phyloP scores from a whole-genome alignment of 1,284 basidiomycete species.

The Athelia psychrophila region DNA sequence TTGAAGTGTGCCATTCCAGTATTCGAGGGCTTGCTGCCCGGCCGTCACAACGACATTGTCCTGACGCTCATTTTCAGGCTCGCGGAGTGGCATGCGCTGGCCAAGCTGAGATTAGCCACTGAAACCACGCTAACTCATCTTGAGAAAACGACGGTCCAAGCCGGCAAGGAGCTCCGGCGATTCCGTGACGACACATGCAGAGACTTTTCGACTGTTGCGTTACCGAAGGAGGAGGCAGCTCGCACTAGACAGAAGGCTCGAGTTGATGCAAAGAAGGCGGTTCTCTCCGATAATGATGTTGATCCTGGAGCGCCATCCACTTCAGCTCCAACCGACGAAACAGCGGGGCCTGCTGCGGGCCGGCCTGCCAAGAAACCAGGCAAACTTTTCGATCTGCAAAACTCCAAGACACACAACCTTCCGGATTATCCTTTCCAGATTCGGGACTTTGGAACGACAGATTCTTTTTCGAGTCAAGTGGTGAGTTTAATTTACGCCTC shows the following conservation, averaged over 20 bases:
- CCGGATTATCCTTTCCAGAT: too few species aligned
- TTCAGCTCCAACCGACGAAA: constrained; percentile 12
- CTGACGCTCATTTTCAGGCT: constrained; percentile 19
- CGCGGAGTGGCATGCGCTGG: constrained; percentile 20
- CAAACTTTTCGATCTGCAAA: background rate
- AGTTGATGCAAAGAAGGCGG: background rate
- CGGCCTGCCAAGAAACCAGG: background rate
- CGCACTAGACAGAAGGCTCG: constrained; percentile 6
- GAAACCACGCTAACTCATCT: constrained; percentile 13
- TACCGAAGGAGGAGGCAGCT: constrained; percentile 15
- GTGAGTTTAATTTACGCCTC: too few species aligned
- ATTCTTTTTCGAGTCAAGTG: too few species aligned
- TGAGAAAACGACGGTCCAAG: constrained; percentile 5
- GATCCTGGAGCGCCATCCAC: constrained; percentile 10
- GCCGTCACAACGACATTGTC: constrained; percentile 15
- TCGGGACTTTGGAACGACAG: too few species aligned
- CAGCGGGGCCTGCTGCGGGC: constrained; percentile 2
- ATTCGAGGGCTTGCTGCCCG: constrained; percentile 20
- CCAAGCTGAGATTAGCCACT: constrained; percentile 19
- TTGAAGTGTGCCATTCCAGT: background rate
- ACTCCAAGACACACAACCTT: too few species aligned
- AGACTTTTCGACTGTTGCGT: constrained; percentile 17
- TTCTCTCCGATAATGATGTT: constrained; percentile 4
- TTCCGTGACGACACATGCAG: constrained; percentile 14
- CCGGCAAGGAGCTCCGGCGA: constrained; percentile 10